These are phyloP conservation scores for Solanum dulcamara DNA, from an alignment of 257 asterid species.

Conservation along the genomic window DNA sequence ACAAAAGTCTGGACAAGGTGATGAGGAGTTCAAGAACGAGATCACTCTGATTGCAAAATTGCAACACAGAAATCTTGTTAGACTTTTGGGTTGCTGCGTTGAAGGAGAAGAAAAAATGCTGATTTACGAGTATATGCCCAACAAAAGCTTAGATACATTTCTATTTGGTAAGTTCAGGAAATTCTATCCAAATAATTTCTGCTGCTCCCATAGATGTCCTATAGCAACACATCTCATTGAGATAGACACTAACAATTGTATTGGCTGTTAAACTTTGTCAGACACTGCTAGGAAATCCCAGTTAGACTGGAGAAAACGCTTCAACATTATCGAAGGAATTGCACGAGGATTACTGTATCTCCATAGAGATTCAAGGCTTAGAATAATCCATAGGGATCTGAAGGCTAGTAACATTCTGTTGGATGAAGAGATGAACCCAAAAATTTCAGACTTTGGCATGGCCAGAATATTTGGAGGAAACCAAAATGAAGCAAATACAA, in stretches of 20 bases:
- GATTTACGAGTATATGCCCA: slow-evolving; percentile 83
- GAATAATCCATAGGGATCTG: slow-evolving; percentile 76
- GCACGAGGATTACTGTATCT: slow-evolving; percentile 85
- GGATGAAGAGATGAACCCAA: slow-evolving; percentile 88
- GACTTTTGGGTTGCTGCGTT: slow-evolving; percentile 73
- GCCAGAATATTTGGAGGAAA: slow-evolving; percentile 81
- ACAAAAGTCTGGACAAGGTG: slow-evolving; percentile 65
- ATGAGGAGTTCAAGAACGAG: slow-evolving; percentile 77
- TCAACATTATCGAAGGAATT: slow-evolving; percentile 67
- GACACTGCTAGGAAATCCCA: slow-evolving; percentile 39
- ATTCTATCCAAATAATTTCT: not conserved
- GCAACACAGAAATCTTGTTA: slow-evolving; percentile 78
- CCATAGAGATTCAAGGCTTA: slow-evolving; percentile 84
- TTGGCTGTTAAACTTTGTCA: slow-evolving; percentile 7
- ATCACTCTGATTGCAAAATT: slow-evolving; percentile 58
- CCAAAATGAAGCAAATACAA: slow-evolving; percentile 77
- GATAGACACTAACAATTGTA: not conserved
- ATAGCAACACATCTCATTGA: not conserved
- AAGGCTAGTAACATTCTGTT: slow-evolving; percentile 81
- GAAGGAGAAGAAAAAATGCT: slow-evolving; percentile 75
- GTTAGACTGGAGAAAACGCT: slow-evolving; percentile 60
- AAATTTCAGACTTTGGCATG: slow-evolving; percentile 91
- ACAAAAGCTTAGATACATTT: slow-evolving; percentile 68
- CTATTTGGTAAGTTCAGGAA: slow-evolving; percentile 46
- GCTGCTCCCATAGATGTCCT: not conserved